These are phyloP conservation scores for Leccinum broughii DNA, from an alignment of 768 basidiomycete genomes.

Conservation along the genomic window DNA sequence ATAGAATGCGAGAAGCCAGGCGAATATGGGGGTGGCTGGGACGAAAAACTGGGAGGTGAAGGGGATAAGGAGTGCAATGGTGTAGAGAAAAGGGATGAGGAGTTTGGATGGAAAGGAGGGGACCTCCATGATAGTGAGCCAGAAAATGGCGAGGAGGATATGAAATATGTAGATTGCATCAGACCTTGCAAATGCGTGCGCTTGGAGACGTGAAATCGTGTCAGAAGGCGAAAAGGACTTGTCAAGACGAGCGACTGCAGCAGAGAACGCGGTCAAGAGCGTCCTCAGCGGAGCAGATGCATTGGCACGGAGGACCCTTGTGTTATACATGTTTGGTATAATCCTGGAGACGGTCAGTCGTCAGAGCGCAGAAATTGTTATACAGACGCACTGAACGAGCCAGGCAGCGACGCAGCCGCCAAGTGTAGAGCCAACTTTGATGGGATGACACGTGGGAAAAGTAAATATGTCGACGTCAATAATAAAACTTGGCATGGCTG, in stretches of 20 bases:
- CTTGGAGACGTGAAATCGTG: constrained; percentile 58
- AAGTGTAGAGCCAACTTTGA: too few species aligned
- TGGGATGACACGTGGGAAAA: too few species aligned
- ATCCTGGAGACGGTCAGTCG: not conserved
- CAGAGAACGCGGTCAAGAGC: constrained; percentile 48
- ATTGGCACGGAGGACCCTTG: constrained; percentile 9
- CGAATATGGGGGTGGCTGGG: constrained; percentile 83
- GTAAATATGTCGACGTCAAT: too few species aligned
- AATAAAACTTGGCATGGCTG: too few species aligned
- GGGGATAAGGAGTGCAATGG: constrained; percentile 71
- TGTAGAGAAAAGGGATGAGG: constrained; percentile 71
- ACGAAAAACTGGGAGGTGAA: constrained; percentile 89
- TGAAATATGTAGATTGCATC: constrained; percentile 71
- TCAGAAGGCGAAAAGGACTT: constrained; percentile 72
- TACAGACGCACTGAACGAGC: not conserved
- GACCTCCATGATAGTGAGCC: constrained; percentile 69
- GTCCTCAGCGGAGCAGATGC: constrained; percentile 6
- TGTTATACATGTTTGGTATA: not conserved
- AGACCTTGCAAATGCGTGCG: constrained; percentile 53
- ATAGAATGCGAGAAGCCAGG: constrained; percentile 87
- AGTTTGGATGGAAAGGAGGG: constrained; percentile 77
- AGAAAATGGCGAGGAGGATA: constrained; percentile 60
- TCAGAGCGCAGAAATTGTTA: not conserved
- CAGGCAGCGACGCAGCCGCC: not conserved
- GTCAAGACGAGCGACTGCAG: constrained; percentile 69